Base-by-base conservation (phyloP, 495 filamentous ascomycete genomes). In the Oleoguttula mirabilis region DNA sequence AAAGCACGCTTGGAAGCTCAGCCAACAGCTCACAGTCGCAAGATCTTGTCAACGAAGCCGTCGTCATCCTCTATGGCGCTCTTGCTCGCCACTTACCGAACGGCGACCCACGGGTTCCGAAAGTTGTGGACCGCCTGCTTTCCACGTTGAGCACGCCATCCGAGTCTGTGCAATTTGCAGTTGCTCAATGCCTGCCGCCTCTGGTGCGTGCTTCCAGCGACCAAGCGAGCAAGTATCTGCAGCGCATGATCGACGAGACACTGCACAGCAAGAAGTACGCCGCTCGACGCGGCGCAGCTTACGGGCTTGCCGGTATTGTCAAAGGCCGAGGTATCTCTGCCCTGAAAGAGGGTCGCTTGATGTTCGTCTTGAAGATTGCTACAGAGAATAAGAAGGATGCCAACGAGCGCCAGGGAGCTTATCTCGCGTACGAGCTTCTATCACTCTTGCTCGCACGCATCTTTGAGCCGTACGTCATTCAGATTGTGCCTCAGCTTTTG, bases 381-480 rank as follows among this genome's bases (percentile, higher is more conserved):
- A 68, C 79, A 0, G 92, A 96, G 45, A 88, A 95, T 60, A 95
- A 87, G 62, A 94, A 88, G 53, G 87, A 94, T 41, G 57, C 78
- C 2, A 81, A 87, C 60, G 77, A 90, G 53, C 77, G 90, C 25
- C 86, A 94, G 56, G 87, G 88, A 19, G 80, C 86, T 17, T 73
- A 93, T 42, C 66, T 96, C 44, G 90, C 87, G 0, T 94, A 85
- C 49, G 90, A 98, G 61, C 72, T 98, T 3, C 63, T 96, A 14
- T 83, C 90, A 0, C 75, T 77, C 12, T 74, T 95, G 36, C 73
- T 98, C 17, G 88, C 82, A 16, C 75, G 85, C 8, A 70, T 82
- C 2, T 98, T 94, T 58, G 90, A 98, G 60, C 90, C 90, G 4
- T 98, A 95, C 55, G 79, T 94, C 45, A 92, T 96, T 48, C 84